Evolutionary conservation across 352 stramenopile genomes (phyloP), one percentile per base, ranked within the genome.

Genomic region (Phytophthora pseudosyringae): DNA sequence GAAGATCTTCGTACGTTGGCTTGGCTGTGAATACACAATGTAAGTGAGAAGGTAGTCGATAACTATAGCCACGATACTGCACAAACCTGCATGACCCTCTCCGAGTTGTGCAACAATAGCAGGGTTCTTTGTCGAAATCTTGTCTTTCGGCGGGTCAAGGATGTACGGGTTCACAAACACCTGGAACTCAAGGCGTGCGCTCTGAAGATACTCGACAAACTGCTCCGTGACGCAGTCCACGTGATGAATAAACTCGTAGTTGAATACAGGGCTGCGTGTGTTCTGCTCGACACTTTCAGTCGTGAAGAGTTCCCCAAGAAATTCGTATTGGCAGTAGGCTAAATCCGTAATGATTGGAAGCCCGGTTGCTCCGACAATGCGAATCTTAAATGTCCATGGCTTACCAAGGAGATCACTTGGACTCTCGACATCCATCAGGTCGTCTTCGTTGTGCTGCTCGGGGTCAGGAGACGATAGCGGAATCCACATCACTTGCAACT

Each of bases 301-400:
- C 44, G 86, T 97, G 66, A 96, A 98, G 8, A 93, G 83, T 64
- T 98, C 89, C 10, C 90, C 93, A 4, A 97, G 73, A 41, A 98
- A 98, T 54, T 97, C 89, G 68, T 98, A 98, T 73, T 97, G 87
- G 7, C 93, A 94, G 71, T 98, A 98, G 1, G 89, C 93, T 44
- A 95, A 67, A 58, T 95, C 86, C 2, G 91, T 97, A 50, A 95
- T 95, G 12, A 97, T 83, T 10, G 93, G 90, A 40, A 98, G 74
- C 1, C 87, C 84, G 6, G 83, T 90, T 12, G 84, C 87, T 10
- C 83, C 80, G 52, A 93, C 88, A 67, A 97, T 96, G 46, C 86
- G 73, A 47, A 97, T 67, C 61, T 85, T 91, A 64, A 96, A 98
- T 29, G 90, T 97, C 92, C 93, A 98, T 5, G 89, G 64, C 58